Conservation (phyloP, 2,329 filamentous ascomycete species). For the Ophiosphaerella narmari region DNA sequence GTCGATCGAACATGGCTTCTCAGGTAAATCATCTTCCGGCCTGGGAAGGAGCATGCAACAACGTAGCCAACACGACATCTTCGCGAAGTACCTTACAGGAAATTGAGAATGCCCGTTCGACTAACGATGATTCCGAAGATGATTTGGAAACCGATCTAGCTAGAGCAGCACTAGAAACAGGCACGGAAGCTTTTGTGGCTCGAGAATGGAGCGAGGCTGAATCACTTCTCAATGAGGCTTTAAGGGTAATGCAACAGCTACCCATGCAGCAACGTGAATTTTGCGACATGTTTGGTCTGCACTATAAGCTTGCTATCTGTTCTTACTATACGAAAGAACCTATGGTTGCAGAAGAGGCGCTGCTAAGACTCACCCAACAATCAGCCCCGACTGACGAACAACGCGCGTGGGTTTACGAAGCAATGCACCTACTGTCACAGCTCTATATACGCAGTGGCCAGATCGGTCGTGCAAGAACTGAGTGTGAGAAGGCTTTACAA, state of each 20-base stretch:
- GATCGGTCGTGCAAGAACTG: constrained; percentile 23
- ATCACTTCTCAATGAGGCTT: constrained; percentile 31
- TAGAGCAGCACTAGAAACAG: constrained; percentile 29
- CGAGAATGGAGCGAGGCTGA: constrained; percentile 28
- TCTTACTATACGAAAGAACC: constrained; percentile 27
- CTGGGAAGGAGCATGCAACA: background rate
- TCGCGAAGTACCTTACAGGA: background rate
- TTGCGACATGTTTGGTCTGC: constrained; percentile 28
- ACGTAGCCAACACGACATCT: background rate
- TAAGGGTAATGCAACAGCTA: constrained; percentile 28
- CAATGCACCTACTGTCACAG: constrained; percentile 31
- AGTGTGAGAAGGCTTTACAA: constrained; percentile 34
- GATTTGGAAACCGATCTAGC: constrained; percentile 31
- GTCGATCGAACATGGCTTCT: background rate
- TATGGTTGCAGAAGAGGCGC: constrained; percentile 23
- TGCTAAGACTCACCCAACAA: constrained; percentile 22
- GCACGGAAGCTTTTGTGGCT: constrained; percentile 26
- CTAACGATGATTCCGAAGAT: constrained; percentile 24
- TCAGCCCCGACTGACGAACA: constrained; percentile 18
- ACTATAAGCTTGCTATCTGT: constrained; percentile 35
- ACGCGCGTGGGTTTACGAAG: constrained; percentile 19
- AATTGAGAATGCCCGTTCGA: background rate
- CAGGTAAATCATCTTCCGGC: background rate
- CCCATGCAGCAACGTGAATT: constrained; percentile 19
- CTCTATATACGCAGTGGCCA: constrained; percentile 26